Evolutionary conservation across 148 eudicot genomes (phyloP).

Genomic region (Beta vulgaris): DNA sequence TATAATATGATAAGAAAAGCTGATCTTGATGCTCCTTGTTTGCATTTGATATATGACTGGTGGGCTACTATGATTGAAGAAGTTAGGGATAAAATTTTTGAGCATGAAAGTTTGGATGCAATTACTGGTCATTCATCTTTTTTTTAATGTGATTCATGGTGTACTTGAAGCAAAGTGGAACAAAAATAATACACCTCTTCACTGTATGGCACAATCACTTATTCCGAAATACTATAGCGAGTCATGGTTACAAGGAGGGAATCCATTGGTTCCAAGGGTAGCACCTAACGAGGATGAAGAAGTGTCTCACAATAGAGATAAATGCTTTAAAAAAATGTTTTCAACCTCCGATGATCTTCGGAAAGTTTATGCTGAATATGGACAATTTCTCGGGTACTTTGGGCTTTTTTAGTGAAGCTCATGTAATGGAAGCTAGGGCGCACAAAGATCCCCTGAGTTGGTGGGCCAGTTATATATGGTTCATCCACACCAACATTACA

Average conservation of each 20-base stretch:
- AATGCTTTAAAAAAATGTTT: too few species aligned
- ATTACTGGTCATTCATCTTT: background rate
- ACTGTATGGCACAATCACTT: conserved; percentile 3
- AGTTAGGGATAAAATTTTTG: background rate
- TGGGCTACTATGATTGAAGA: background rate
- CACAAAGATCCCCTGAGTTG: too few species aligned
- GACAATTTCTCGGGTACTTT: background rate
- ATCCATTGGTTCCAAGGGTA: conserved; percentile 13
- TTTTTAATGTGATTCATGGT: conserved; percentile 1
- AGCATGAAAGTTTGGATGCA: background rate
- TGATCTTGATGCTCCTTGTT: background rate
- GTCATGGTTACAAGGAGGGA: too few species aligned
- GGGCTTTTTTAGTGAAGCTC: background rate
- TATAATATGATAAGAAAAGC: conserved; percentile 6
- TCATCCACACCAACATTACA: too few species aligned
- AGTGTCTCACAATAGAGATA: conserved; percentile 12
- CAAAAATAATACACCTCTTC: conserved; percentile 6
- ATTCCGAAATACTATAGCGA: background rate
- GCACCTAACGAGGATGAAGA: too few species aligned
- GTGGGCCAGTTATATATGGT: too few species aligned
- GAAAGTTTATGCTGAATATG: background rate
- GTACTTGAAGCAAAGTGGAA: conserved; percentile 1
- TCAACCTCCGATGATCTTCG: too few species aligned
- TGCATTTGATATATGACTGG: too few species aligned
- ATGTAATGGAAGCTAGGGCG: background rate